A percentile compares a stretch with the other conserved stretches of the same genome.
These are phyloP conservation scores for Geosmithia morbida DNA, from an alignment of 2,329 filamentous ascomycete genomes.

Conservation along the genomic window DNA sequence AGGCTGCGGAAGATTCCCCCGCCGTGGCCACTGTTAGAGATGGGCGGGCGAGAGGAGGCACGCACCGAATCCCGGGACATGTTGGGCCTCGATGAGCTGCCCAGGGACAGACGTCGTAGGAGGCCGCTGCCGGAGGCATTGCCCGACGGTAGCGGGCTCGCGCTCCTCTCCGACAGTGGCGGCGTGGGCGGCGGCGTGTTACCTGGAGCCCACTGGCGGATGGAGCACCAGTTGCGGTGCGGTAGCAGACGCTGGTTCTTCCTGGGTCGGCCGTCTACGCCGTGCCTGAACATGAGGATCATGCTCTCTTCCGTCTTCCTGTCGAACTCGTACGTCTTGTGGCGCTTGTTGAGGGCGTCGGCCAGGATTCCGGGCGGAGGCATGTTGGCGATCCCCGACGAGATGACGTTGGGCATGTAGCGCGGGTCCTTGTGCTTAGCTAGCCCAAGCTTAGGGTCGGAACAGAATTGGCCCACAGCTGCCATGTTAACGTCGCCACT, in stretches of 20 bases:
- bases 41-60: conserved; percentile 29
- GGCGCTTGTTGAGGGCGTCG: conserved; percentile 85
- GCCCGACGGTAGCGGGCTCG: conserved; percentile 22
- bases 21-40: conserved; percentile 25
- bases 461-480: conserved; percentile 89
- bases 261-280: conserved; percentile 75
- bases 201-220: conserved; percentile 70
- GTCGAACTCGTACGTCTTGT: conserved; percentile 63
- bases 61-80: conserved; percentile 18
- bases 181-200: conserved; percentile 60
- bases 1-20: conserved; percentile 22
- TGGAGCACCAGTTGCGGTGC: conserved; percentile 90
- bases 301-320: conserved; percentile 82
- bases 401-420: conserved; percentile 94
- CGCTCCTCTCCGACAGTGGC: conserved; percentile 30
- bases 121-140: conserved; percentile 20
- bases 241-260: conserved; percentile 87
- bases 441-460: conserved; percentile 65
- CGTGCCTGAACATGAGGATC: conserved; percentile 83
- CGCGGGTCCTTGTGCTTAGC: conserved; percentile 84
- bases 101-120: conserved; percentile 29
- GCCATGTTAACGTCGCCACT: conserved; percentile 90
- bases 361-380: conserved; percentile 80
- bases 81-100: conserved; percentile 22
- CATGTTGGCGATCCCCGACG: conserved; percentile 85